phyloP scores from a whole-genome alignment of 164 flowering plant genomes.

The Umbellularia californica region DNA sequence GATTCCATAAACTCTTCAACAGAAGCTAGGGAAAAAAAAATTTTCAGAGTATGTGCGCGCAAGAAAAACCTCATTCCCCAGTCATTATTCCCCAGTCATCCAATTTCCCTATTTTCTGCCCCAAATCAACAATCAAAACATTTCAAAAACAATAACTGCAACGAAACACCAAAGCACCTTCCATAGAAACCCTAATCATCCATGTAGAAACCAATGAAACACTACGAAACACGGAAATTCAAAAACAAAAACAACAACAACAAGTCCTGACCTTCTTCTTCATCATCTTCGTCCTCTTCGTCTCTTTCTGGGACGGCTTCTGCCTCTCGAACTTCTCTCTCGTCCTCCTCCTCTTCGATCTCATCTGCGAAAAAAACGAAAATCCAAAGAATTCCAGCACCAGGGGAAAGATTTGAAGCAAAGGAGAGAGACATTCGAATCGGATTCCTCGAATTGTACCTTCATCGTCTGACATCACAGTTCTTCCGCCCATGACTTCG shows the following conservation, averaged over 20 bases:
- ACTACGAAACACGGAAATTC: not conserved
- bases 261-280: conserved; percentile 2
- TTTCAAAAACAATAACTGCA: no score
- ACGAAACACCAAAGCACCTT: not conserved
- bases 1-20: no score
- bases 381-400: not conserved
- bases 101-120: no score
- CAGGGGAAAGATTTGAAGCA: not conserved
- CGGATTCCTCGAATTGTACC: not conserved
- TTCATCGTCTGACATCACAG: conserved; percentile 5
- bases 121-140: no score
- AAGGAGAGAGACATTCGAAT: not conserved
- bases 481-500: conserved; percentile 9
- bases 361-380: not conserved
- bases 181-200: not conserved
- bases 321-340: conserved; percentile 2
- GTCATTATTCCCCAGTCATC: no score
- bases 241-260: not conserved
- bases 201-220: not conserved
- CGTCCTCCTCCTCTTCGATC: conserved; percentile 6
- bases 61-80: no score
- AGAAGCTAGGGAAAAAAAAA: no score
- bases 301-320: no score
- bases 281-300: conserved; percentile 9
- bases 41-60: no score